Evolutionary conservation across 1,284 basidiomycete species (phyloP).

Genomic region (Leccinum cinnamomeum): DNA sequence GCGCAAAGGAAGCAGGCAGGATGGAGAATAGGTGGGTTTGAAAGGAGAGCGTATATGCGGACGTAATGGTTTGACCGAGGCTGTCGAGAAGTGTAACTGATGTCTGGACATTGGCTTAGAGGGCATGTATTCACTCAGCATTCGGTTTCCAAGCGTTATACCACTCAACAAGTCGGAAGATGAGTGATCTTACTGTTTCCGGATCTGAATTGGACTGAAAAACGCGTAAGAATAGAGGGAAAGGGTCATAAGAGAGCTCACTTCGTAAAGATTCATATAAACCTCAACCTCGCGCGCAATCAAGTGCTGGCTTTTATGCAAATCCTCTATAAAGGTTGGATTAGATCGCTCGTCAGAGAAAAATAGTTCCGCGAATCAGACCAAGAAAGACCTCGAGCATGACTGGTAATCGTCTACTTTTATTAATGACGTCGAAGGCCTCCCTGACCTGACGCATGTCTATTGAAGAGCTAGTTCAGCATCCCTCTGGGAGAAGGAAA

Average conservation of each 20-base stretch:
- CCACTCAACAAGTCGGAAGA: conserved; percentile 63
- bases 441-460: conserved; percentile 49
- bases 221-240: conserved; percentile 7
- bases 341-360: conserved; percentile 4
- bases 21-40: conserved; percentile 68
- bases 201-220: conserved; percentile 48
- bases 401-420: conserved; percentile 55
- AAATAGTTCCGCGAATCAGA: conserved; percentile 32
- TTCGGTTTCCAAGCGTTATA: conserved; percentile 64
- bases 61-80: conserved; percentile 57
- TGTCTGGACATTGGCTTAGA: conserved; percentile 3
- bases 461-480: conserved; percentile 29
- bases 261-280: conserved; percentile 63
- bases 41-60: conserved; percentile 63
- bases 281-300: conserved; percentile 58
- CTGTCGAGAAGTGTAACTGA: conserved; percentile 37
- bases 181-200: conserved; percentile 49
- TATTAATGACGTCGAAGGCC: conserved; percentile 57
- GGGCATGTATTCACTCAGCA: conserved; percentile 45
- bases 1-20: conserved; percentile 64
- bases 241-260: conserved; percentile 30
- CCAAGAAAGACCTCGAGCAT: conserved; percentile 69
- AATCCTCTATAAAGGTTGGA: conserved; percentile 48
- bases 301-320: conserved; percentile 58
- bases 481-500: not conserved